These are phyloP conservation scores for Phytophthora sojae DNA, from an alignment of 352 stramenopile species.

Conservation along the genomic window DNA sequence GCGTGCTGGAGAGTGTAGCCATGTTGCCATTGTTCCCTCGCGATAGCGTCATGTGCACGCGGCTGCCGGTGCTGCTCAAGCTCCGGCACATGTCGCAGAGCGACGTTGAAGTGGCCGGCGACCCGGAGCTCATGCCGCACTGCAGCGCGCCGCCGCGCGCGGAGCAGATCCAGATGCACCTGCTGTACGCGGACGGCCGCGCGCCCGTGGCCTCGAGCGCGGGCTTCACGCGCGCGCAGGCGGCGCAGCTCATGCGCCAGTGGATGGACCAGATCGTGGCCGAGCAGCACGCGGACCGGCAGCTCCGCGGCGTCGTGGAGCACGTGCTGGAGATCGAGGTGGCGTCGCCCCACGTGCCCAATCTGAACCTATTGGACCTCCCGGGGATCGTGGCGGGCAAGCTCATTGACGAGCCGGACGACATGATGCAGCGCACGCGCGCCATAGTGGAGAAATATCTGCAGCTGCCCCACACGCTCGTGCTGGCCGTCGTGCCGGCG, in stretches of 20 bases:
- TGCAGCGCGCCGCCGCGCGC: neutral
- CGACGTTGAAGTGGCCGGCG: constrained; percentile 23
- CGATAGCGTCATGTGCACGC: constrained; percentile 42
- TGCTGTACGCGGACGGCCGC: constrained; percentile 42
- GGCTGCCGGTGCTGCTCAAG: constrained; percentile 54
- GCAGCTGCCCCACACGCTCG: constrained; percentile 42
- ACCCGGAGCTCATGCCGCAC: constrained; percentile 35
- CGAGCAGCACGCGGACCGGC: constrained; percentile 18
- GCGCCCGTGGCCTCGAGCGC: constrained; percentile 26
- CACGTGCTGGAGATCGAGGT: constrained; percentile 55
- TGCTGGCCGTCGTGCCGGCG: constrained; percentile 50
- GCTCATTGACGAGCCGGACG: constrained; percentile 36
- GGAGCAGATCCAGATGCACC: constrained; percentile 37
- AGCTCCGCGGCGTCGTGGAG: constrained; percentile 36
- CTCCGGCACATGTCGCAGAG: constrained; percentile 26
- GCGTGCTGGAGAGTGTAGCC: constrained; percentile 51
- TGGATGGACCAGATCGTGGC: constrained; percentile 52
- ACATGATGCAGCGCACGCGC: constrained; percentile 54
- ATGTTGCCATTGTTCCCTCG: constrained; percentile 60
- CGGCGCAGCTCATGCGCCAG: constrained; percentile 32
- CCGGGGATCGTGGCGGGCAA: constrained; percentile 49
- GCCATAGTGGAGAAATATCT: constrained; percentile 49
- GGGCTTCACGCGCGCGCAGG: constrained; percentile 27
- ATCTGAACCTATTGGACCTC: constrained; percentile 52
- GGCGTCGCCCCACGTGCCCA: constrained; percentile 43